phyloP scores from a whole-genome alignment of 1,284 basidiomycete genomes.

The Fistulina hepatica region DNA sequence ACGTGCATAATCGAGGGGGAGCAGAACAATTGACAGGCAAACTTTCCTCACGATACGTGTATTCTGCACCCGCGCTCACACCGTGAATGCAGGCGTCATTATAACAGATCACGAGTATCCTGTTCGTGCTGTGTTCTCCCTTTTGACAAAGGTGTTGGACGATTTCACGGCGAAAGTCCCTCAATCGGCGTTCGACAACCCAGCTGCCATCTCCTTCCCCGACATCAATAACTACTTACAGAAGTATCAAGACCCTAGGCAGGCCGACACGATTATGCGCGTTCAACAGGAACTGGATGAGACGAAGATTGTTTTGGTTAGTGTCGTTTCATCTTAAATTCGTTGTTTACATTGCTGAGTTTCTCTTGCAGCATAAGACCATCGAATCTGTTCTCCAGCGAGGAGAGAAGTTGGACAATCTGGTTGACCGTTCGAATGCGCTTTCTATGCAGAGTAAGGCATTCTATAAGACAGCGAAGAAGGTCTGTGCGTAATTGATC shows the following conservation, averaged over 20 bases:
- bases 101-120: constrained; percentile 97
- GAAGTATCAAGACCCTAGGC: constrained; percentile 96
- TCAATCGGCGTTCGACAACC: constrained; percentile 11
- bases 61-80: constrained; percentile 1
- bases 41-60: constrained; percentile 19
- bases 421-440: constrained; percentile 91
- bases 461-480: constrained; percentile 92
- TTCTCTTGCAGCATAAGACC: constrained; percentile 78
- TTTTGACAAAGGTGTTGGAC: constrained; percentile 90
- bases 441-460: constrained; percentile 89
- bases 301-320: constrained; percentile 93
- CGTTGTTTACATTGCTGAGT: constrained; percentile 3
- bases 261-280: constrained; percentile 98
- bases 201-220: constrained; percentile 11
- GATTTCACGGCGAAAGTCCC: constrained; percentile 69
- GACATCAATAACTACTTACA: constrained; percentile 53
- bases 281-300: constrained; percentile 98
- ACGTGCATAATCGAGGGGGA: constrained; percentile 84
- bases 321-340: constrained; percentile 20
- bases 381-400: constrained; percentile 96
- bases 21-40: constrained; percentile 69
- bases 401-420: constrained; percentile 94
- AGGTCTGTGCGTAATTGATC: no score
- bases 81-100: constrained; percentile 57
- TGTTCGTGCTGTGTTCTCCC: constrained; percentile 90